A percentile compares a stretch with the other conserved stretches of the same genome.
Evolutionary conservation across 441 rosid species (phyloP).

Genomic region (Erodium chrysanthum): DNA sequence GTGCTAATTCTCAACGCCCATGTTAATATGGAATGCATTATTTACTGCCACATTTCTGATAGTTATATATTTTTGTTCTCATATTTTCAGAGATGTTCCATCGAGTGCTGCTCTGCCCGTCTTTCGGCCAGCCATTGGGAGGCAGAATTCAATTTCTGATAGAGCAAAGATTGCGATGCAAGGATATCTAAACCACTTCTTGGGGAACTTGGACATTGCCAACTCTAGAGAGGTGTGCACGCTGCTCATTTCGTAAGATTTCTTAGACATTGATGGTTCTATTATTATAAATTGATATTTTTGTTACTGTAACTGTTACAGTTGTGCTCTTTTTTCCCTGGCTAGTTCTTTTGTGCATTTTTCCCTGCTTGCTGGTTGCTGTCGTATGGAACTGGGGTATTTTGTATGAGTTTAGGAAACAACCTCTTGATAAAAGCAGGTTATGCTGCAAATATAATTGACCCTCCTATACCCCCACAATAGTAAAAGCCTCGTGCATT

Average conservation of each 20-base stretch:
- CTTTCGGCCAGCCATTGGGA: conserved; percentile 82
- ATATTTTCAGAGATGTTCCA: conserved; percentile 82
- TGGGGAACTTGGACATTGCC: conserved; percentile 89
- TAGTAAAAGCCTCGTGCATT: too few species aligned
- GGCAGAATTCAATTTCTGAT: conserved; percentile 85
- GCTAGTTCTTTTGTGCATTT: too few species aligned
- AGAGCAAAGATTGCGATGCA: conserved; percentile 97
- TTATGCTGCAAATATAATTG: too few species aligned
- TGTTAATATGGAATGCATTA: neutral
- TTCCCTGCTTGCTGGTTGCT: too few species aligned
- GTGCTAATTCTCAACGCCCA: neutral
- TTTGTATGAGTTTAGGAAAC: too few species aligned
- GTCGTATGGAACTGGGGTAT: too few species aligned
- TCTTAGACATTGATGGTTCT: neutral
- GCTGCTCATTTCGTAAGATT: conserved; percentile 7
- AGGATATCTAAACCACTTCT: conserved; percentile 80
- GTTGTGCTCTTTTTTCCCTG: neutral
- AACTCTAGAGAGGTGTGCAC: conserved; percentile 77
- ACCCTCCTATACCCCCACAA: too few species aligned
- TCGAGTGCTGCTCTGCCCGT: conserved; percentile 93
- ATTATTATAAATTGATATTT: neutral
- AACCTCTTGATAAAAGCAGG: too few species aligned
- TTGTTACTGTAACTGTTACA: neutral
- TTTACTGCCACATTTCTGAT: neutral
- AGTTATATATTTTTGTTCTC: conserved; percentile 15